These are phyloP conservation scores for Pythium utonaiense DNA, from an alignment of 352 stramenopile genomes.

Conservation along the genomic window DNA sequence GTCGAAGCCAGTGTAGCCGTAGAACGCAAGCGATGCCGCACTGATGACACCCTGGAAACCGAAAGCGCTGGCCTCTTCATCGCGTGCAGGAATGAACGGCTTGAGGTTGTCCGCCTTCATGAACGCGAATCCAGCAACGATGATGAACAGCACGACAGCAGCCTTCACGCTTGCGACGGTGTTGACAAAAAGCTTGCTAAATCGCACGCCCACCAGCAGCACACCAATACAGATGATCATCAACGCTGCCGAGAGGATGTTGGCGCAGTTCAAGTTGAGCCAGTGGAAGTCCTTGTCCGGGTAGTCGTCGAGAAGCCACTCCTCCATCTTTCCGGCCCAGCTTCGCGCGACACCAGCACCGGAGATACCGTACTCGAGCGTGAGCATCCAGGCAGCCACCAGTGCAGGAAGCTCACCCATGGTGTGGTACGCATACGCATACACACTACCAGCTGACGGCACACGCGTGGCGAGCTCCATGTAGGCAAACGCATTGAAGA, in stretches of 20 bases:
- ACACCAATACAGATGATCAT: constrained; percentile 64
- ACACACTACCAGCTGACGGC: constrained; percentile 87
- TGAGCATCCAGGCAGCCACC: constrained; percentile 82
- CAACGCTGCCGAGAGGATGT: constrained; percentile 55
- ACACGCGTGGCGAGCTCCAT: constrained; percentile 86
- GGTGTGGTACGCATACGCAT: constrained; percentile 91
- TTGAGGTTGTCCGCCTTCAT: constrained; percentile 80
- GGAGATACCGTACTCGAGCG: constrained; percentile 90
- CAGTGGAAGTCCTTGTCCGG: constrained; percentile 40
- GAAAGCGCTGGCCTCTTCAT: constrained; percentile 23
- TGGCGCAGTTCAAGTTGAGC: constrained; percentile 58
- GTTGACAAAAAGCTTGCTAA: constrained; percentile 88
- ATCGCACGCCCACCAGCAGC: constrained; percentile 73
- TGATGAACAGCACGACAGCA: constrained; percentile 90
- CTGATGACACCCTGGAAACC: constrained; percentile 66
- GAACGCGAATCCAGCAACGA: constrained; percentile 75
- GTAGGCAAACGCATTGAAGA: constrained; percentile 81
- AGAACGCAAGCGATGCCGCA: constrained; percentile 86
- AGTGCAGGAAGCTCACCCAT: constrained; percentile 91
- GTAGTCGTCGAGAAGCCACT: constrained; percentile 49
- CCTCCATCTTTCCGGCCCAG: constrained; percentile 89
- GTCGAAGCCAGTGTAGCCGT: constrained; percentile 94
- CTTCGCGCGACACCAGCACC: constrained; percentile 87
- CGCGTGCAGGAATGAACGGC: constrained; percentile 66
- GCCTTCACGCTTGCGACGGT: constrained; percentile 79